Percentiles rank a stretch among this genome's conserved stretches.
Conservation (phyloP, 768 basidiomycete species). For the Tricholoma flavovirens region DNA sequence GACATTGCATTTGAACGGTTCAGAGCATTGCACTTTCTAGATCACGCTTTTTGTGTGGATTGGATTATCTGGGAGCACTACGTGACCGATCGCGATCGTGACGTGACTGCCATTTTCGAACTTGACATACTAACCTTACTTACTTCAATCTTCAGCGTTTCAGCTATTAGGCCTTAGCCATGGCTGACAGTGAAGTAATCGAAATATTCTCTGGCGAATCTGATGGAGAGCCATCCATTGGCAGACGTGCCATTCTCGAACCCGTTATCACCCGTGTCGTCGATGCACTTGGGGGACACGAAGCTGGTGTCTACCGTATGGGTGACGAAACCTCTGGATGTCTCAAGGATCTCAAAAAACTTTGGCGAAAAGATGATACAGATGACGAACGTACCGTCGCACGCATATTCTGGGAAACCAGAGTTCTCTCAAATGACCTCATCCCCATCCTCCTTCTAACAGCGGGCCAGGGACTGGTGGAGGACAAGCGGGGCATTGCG, state of each 20-base stretch:
- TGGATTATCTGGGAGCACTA: too few relatives aligned
- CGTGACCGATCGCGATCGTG: slow-evolving; percentile 15
- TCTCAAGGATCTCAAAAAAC: slow-evolving; percentile 88
- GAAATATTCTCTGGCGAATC: slow-evolving; percentile 31
- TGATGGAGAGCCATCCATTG: slow-evolving; percentile 21
- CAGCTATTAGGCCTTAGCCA: not conserved
- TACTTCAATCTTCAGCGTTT: not conserved
- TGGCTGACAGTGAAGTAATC: slow-evolving; percentile 26
- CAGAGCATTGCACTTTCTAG: too few relatives aligned
- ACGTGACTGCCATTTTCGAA: slow-evolving; percentile 5
- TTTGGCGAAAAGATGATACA: slow-evolving; percentile 94
- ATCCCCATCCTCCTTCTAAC: slow-evolving; percentile 80
- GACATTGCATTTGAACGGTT: too few relatives aligned
- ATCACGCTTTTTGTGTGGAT: too few relatives aligned
- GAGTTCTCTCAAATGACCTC: slow-evolving; percentile 81
- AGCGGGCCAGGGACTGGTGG: slow-evolving; percentile 69
- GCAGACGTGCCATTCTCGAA: slow-evolving; percentile 52
- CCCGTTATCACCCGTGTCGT: slow-evolving; percentile 72
- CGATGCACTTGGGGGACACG: slow-evolving; percentile 74
- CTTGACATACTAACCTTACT: too few relatives aligned
- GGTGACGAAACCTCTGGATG: slow-evolving; percentile 82
- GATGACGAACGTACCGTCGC: slow-evolving; percentile 97
- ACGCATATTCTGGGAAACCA: slow-evolving; percentile 86
- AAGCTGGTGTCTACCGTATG: slow-evolving; percentile 61
- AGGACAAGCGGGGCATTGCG: slow-evolving; percentile 78